Conservation (phyloP, 148 eudicot species). For the Chenopodium suecicum region DNA sequence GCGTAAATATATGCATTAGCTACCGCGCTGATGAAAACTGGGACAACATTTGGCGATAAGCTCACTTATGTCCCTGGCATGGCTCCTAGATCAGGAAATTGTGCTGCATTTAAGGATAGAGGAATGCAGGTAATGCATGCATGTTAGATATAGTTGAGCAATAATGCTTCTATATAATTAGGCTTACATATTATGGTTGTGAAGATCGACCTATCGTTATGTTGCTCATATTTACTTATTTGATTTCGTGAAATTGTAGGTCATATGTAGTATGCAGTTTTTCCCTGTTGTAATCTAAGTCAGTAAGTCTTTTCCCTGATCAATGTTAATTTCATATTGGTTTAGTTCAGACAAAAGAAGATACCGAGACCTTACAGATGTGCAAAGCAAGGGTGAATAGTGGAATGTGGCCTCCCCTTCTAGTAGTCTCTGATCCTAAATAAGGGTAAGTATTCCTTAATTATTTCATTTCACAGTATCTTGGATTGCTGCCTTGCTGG, state of each 20-base stretch:
- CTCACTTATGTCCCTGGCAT: constrained; percentile 76
- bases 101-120: constrained; percentile 59
- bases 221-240: not conserved
- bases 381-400: constrained; percentile 84
- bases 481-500: not conserved
- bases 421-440: constrained; percentile 81
- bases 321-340: constrained; percentile 9
- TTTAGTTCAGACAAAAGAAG: constrained; percentile 67
- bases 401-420: constrained; percentile 96
- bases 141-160: not conserved
- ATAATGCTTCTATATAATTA: too few relatives aligned
- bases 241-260: not conserved
- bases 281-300: not conserved
- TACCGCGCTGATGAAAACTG: constrained; percentile 69
- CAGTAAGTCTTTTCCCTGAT: constrained; percentile 14
- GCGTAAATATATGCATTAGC: constrained; percentile 92
- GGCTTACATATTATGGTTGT: not conserved
- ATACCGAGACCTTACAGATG: constrained; percentile 50
- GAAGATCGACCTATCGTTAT: not conserved
- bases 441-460: constrained; percentile 64
- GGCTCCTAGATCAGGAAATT: constrained; percentile 82
- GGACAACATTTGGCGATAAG: constrained; percentile 71
- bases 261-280: not conserved
- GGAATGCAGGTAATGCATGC: constrained; percentile 84
- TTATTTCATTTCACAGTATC: not conserved